Evolutionary conservation across 208 protist species (phyloP), one percentile per base, ranked within the genome.

Genomic region (Wallacemonas sp.): DNA sequence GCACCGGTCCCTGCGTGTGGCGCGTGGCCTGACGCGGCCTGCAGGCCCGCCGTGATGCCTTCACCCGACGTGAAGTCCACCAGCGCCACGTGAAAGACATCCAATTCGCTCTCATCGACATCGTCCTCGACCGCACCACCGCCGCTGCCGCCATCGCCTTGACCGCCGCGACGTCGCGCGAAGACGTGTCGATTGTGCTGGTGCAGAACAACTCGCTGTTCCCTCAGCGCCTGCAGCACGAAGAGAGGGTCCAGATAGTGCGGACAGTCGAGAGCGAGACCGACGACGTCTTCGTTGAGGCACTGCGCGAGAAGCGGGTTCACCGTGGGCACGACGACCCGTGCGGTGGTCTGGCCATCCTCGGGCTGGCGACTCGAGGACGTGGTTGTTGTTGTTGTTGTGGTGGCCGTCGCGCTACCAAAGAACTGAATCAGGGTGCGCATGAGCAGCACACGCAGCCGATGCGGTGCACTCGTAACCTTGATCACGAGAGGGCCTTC

Each of bases 261-360:
- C 38, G 52, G 32, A 24, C 52, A 58, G 8, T 58, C 44, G 1
- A 85, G 54, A 3, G 70, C 68, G 12, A 81, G 48, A 0, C 57
- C 43, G 17, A 85, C 47, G 5, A 85, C 32, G 39, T 85, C 68
- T 43, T 81, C 70, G 44, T 81, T 81, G 21, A 85, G 61, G 41
- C 63, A 81, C 52, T 79, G 74, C 12, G 62, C 23, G 41, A 85
- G 72, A 58, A 77, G 44, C 56, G 65, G 55, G 26, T 81, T 64
- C 47, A 68, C 62, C 0, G 52, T 21, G 19, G 32, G 39, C 52
- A 16, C 52, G 21, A 43, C 8, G 8, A 47, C 38, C 55, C n/a
- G 26, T 47, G 33, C n/a, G 48, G 47, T 8, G 30, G n/a, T n/a
- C n/a, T n/a, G n/a, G n/a, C n/a, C n/a, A n/a, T n/a, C n/a, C n/a